These are phyloP conservation scores for Larix kaempferi DNA, from an alignment of 75 land plant species.

Conservation along the genomic window DNA sequence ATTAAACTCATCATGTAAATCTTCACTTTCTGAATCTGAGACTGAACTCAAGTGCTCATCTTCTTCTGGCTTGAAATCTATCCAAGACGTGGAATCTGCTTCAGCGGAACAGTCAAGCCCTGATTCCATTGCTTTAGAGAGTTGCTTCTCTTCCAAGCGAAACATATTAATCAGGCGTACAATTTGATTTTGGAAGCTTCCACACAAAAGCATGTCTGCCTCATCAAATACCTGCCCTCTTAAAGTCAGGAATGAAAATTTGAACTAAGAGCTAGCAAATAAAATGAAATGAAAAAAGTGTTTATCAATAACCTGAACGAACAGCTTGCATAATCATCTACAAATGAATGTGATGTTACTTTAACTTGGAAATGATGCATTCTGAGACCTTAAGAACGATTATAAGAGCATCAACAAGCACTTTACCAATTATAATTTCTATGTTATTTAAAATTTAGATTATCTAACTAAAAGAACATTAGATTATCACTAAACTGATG, in stretches of 20 bases:
- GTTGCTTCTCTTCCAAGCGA: constrained; percentile 81
- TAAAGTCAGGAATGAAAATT: neutral
- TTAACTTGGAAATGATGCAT: too few relatives aligned
- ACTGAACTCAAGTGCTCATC: constrained; percentile 16
- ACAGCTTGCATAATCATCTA: too few relatives aligned
- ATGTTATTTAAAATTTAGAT: too few relatives aligned
- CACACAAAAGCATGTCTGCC: constrained; percentile 95
- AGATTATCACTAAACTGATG: too few relatives aligned
- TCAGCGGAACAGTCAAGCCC: constrained; percentile 8
- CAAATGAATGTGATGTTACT: too few relatives aligned
- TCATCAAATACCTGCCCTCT: constrained; percentile 88
- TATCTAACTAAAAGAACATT: too few relatives aligned
- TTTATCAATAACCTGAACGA: too few relatives aligned
- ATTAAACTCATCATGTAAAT: constrained; percentile 24
- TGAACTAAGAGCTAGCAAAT: neutral
- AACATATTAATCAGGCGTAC: constrained; percentile 78
- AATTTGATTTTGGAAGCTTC: constrained; percentile 83
- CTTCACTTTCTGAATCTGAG: constrained; percentile 14
- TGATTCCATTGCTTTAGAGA: constrained; percentile 39
- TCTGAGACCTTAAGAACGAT: neutral
- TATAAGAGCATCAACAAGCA: neutral
- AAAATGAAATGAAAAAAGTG: too few relatives aligned
- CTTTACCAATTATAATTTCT: too few relatives aligned
- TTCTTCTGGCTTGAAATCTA: constrained; percentile 22
- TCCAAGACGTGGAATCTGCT: constrained; percentile 11